A percentile compares a stretch with the other conserved stretches of the same genome.
phyloP scores from a whole-genome alignment of 495 filamentous ascomycete genomes.

The Aspergillus asperescens region DNA sequence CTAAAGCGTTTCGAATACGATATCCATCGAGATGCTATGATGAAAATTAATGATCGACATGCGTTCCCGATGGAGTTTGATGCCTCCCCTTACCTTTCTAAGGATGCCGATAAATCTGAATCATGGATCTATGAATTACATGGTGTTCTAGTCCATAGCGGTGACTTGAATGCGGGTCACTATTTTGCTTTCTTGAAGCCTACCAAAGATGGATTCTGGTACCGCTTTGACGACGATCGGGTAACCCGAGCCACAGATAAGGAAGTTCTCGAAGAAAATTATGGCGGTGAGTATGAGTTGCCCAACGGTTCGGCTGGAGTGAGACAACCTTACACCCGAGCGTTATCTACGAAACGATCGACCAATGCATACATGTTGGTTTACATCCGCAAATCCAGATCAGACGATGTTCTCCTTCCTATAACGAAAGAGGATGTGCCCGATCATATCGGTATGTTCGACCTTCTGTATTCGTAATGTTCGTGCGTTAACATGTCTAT shows the following conservation, averaged over 20 bases:
- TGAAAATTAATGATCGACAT: conserved; percentile 98
- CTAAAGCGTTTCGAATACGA: conserved; percentile 99
- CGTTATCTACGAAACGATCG: conserved; percentile 61
- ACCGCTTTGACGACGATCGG: conserved; percentile 94
- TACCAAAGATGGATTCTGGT: conserved; percentile 85
- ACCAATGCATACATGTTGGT: conserved; percentile 97
- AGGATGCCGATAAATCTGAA: conserved; percentile 81
- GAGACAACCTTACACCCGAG: conserved; percentile 62
- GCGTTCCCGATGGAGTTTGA: conserved; percentile 95
- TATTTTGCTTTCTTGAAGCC: conserved; percentile 98
- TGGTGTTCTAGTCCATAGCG: conserved; percentile 93
- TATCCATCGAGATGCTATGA: conserved; percentile 90
- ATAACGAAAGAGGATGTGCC: conserved; percentile 74
- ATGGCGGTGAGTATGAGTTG: conserved; percentile 76
- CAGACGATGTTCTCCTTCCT: conserved; percentile 73
- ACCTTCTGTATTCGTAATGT: conserved; percentile 1
- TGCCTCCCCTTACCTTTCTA: conserved; percentile 78
- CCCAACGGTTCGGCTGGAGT: conserved; percentile 53
- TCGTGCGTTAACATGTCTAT: conserved; percentile 26
- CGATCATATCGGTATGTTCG: conserved; percentile 64
- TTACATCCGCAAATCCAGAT: conserved; percentile 80
- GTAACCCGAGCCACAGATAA: conserved; percentile 88
- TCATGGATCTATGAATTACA: conserved; percentile 88
- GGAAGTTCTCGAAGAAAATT: conserved; percentile 95
- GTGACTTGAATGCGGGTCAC: conserved; percentile 95